phyloP scores from a whole-genome alignment of 352 stramenopile species.

The Pythium aristosporum region DNA sequence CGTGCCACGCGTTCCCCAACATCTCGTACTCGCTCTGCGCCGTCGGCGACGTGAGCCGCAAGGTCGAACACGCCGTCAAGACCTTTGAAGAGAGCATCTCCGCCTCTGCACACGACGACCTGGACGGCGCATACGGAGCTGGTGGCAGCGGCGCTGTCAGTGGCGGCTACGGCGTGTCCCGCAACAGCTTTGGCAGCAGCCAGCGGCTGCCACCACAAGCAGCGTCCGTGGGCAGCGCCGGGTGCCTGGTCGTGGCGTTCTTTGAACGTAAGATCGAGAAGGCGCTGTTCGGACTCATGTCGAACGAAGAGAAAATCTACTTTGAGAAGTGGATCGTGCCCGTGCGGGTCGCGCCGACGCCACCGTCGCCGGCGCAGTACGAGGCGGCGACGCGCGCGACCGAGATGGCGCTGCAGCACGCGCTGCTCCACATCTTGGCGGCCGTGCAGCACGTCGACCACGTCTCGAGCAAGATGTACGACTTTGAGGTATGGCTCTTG shows the following conservation, averaged over 20 bases:
- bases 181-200: conserved; percentile 18
- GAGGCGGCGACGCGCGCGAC: conserved; percentile 54
- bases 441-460: conserved; percentile 78
- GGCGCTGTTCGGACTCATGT: conserved; percentile 80
- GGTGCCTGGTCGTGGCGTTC: conserved; percentile 69
- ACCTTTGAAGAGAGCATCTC: conserved; percentile 59
- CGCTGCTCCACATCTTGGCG: conserved; percentile 69
- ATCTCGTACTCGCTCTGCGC: conserved; percentile 79
- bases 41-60: conserved; percentile 73
- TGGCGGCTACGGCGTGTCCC: conserved; percentile 19
- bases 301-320: conserved; percentile 82
- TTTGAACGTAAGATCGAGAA: conserved; percentile 85
- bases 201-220: conserved; percentile 10
- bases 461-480: conserved; percentile 80
- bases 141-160: too few species aligned
- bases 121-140: neutral
- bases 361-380: conserved; percentile 44
- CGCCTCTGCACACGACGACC: conserved; percentile 1
- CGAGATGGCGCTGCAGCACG: conserved; percentile 65
- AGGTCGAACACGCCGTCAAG: conserved; percentile 70
- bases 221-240: conserved; percentile 11
- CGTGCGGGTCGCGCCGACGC: conserved; percentile 50
- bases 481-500: conserved; percentile 58
- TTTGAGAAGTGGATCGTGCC: conserved; percentile 86
- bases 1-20: conserved; percentile 70